These are phyloP conservation scores for Hypholoma fasciculare DNA, from an alignment of 768 basidiomycete genomes.

Conservation along the genomic window DNA sequence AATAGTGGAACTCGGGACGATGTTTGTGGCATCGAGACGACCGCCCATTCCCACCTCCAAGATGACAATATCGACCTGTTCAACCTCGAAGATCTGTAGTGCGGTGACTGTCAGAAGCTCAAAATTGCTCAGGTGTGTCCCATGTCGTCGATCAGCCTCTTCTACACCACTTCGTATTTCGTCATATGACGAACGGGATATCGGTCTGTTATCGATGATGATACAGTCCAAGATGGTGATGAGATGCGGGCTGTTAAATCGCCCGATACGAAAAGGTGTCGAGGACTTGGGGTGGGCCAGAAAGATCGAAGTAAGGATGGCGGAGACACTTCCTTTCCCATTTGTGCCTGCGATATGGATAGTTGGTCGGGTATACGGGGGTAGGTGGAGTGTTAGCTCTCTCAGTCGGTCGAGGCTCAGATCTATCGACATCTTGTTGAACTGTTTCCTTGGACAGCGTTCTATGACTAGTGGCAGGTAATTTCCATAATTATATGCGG, in stretches of 20 bases:
- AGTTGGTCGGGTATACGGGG: slow-evolving; percentile 76
- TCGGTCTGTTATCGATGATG: slow-evolving; percentile 56
- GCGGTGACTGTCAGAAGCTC: slow-evolving; percentile 87
- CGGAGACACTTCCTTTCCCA: slow-evolving; percentile 94
- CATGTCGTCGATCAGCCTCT: slow-evolving; percentile 40
- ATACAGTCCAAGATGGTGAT: slow-evolving; percentile 78
- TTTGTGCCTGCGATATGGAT: slow-evolving; percentile 95
- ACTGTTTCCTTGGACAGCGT: too few relatives aligned
- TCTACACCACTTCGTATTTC: slow-evolving; percentile 48
- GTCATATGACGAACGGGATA: slow-evolving; percentile 49
- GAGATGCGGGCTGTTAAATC: slow-evolving; percentile 94
- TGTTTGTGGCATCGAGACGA: slow-evolving; percentile 88
- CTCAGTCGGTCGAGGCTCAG: background rate
- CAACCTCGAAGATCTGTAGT: slow-evolving; percentile 69
- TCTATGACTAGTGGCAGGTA: too few relatives aligned
- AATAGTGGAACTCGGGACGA: slow-evolving; percentile 68
- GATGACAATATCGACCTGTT: slow-evolving; percentile 69
- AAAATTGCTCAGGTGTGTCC: slow-evolving; percentile 64
- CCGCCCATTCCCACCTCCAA: slow-evolving; percentile 98
- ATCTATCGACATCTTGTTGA: slow-evolving; percentile 1
- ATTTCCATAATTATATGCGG: too few relatives aligned
- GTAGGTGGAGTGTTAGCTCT: slow-evolving; percentile 2
- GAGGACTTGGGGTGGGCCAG: slow-evolving; percentile 33
- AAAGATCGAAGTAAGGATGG: slow-evolving; percentile 78
- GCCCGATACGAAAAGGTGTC: slow-evolving; percentile 57